Evolutionary conservation across 2,329 filamentous ascomycete genomes (phyloP).

Genomic region (Pezicula radicicola): DNA sequence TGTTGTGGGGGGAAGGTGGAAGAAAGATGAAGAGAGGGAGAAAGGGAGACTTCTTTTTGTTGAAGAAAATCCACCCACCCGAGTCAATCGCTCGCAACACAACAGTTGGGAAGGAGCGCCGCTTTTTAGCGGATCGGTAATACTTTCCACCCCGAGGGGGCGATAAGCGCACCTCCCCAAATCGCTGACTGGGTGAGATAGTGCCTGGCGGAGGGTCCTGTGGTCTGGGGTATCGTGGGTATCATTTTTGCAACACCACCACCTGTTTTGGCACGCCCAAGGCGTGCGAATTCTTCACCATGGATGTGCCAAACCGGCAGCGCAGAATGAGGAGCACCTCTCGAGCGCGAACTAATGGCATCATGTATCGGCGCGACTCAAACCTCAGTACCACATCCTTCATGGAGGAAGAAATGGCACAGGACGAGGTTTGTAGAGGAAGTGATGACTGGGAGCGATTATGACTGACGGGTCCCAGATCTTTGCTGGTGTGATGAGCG

Average conservation of each 20-base stretch:
- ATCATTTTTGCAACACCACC: background rate
- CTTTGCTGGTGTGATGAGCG: conserved; percentile 88
- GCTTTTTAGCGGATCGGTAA: no score
- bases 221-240: background rate
- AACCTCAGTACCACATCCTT: conserved; percentile 77
- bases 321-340: conserved; percentile 22
- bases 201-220: background rate
- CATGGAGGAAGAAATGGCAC: conserved; percentile 94
- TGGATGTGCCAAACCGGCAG: background rate
- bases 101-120: no score
- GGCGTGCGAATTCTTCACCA: conserved; percentile 7
- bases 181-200: background rate
- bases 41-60: background rate
- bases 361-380: conserved; percentile 62
- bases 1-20: conserved; percentile 1
- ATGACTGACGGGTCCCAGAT: conserved; percentile 42
- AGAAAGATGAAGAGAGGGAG: background rate
- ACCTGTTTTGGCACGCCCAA: conserved; percentile 3
- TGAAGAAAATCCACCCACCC: background rate
- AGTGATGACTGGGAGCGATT: conserved; percentile 2
- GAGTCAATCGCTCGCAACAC: background rate
- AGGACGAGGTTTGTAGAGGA: conserved; percentile 68
- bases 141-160: no score
- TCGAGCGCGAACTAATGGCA: conserved; percentile 25
- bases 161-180: no score